Percentiles rank a stretch among this genome's conserved stretches.
phyloP scores from a whole-genome alignment of 2,329 filamentous ascomycete genomes.

The Arthrobotrys entomopaga region DNA sequence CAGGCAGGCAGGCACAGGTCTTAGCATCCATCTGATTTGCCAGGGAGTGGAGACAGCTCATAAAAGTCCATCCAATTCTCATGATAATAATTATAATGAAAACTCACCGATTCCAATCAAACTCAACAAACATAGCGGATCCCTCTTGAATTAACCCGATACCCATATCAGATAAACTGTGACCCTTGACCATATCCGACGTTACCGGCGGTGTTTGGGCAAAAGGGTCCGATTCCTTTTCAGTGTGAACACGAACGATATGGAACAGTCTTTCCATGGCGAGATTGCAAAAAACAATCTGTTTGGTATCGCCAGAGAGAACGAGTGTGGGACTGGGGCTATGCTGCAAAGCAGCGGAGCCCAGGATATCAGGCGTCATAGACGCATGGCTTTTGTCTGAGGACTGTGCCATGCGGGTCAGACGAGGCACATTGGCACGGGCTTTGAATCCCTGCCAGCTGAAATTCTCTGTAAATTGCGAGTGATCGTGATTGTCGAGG shows the following conservation, averaged over 20 bases:
- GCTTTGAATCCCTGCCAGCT: slow-evolving; percentile 8
- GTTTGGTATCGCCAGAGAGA: slow-evolving; percentile 35
- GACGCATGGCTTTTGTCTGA: slow-evolving; percentile 46
- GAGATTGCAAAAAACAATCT: slow-evolving; percentile 50
- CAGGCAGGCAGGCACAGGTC: background rate
- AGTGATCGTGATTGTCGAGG: background rate
- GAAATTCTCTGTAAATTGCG: background rate
- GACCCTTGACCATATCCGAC: slow-evolving; percentile 42
- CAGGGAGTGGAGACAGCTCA: too few relatives aligned
- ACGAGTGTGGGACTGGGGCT: slow-evolving; percentile 34
- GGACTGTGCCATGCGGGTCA: slow-evolving; percentile 47
- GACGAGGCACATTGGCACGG: slow-evolving; percentile 15
- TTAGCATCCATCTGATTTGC: background rate
- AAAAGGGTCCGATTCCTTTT: slow-evolving; percentile 42
- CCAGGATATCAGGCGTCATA: slow-evolving; percentile 31
- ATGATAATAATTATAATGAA: background rate
- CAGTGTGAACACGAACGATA: slow-evolving; percentile 20
- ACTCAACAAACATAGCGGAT: slow-evolving; percentile 46
- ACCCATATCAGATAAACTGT: slow-evolving; percentile 47
- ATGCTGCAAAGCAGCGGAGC: slow-evolving; percentile 42
- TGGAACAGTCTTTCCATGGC: slow-evolving; percentile 50
- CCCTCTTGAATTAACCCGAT: slow-evolving; percentile 52
- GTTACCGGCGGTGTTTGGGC: slow-evolving; percentile 28
- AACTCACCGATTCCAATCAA: slow-evolving; percentile 45
- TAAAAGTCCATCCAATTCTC: too few relatives aligned